Percentiles rank a stretch among this genome's conserved stretches.
phyloP scores from a whole-genome alignment of 805 yeast genomes.

The Candida nemodendra region DNA sequence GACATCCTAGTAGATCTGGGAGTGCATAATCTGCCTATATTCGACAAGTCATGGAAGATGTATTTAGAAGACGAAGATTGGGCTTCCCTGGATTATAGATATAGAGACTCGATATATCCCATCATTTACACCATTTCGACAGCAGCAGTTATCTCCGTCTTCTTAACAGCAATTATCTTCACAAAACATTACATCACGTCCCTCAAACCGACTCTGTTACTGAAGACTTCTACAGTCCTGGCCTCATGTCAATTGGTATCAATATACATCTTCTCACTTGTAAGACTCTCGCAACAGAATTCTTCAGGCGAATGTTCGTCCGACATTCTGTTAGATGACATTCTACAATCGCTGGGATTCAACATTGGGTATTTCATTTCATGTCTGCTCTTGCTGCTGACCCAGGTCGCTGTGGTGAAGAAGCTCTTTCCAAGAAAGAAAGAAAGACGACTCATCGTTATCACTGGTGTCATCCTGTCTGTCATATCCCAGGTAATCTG shows the following conservation, averaged over 20 bases:
- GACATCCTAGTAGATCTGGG: slow-evolving; percentile 15
- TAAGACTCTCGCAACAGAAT: slow-evolving; percentile 48
- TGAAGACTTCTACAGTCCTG: slow-evolving; percentile 48
- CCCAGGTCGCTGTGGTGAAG: slow-evolving; percentile 72
- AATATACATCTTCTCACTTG: slow-evolving; percentile 47
- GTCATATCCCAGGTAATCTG: slow-evolving; percentile 62
- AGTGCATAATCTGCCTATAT: slow-evolving; percentile 39
- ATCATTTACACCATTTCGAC: slow-evolving; percentile 60
- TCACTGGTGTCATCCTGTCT: slow-evolving; percentile 54
- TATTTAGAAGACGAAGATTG: slow-evolving; percentile 35
- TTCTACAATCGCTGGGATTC: slow-evolving; percentile 46
- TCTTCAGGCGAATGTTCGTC: slow-evolving; percentile 42
- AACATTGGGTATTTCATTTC: slow-evolving; percentile 58
- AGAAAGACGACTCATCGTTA: slow-evolving; percentile 63
- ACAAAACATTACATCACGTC: slow-evolving; percentile 53
- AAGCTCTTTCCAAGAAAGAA: slow-evolving; percentile 63
- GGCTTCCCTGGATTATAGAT: slow-evolving; percentile 37
- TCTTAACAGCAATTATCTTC: slow-evolving; percentile 59
- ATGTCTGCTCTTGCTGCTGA: slow-evolving; percentile 55
- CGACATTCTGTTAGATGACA: slow-evolving; percentile 39
- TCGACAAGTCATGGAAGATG: slow-evolving; percentile 47
- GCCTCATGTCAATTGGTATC: slow-evolving; percentile 56
- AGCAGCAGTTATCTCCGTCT: slow-evolving; percentile 63
- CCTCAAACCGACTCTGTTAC: slow-evolving; percentile 54
- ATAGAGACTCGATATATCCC: slow-evolving; percentile 58